Evolutionary conservation across 2,329 filamentous ascomycete species (phyloP).

Genomic region (Verticillium albo-atrum): DNA sequence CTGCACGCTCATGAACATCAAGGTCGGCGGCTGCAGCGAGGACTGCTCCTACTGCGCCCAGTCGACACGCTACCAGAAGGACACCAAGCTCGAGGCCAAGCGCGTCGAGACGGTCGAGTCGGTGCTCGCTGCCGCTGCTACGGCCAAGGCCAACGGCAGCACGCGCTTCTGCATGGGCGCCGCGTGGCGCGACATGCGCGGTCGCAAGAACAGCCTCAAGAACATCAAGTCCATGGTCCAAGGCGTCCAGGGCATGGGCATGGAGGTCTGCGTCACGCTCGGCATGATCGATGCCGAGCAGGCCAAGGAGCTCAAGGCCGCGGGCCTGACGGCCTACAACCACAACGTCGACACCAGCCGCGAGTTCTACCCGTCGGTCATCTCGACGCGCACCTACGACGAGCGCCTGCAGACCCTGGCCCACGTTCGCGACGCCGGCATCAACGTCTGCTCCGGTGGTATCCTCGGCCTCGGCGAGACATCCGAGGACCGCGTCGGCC

Average conservation of each 20-base stretch:
- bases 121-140: constrained; percentile 72
- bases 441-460: constrained; percentile 86
- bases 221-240: constrained; percentile 85
- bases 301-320: constrained; percentile 76
- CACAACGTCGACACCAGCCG: constrained; percentile 90
- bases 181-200: constrained; percentile 91
- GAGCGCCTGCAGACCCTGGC: constrained; percentile 76
- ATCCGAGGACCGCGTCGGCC: constrained; percentile 72
- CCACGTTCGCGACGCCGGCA: constrained; percentile 78
- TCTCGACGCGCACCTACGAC: constrained; percentile 82
- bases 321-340: constrained; percentile 87
- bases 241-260: constrained; percentile 74
- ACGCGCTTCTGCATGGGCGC: constrained; percentile 95
- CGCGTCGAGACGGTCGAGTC: constrained; percentile 76
- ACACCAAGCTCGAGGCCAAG: constrained; percentile 74
- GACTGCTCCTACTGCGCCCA: constrained; percentile 93
- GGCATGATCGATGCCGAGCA: constrained; percentile 85
- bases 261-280: constrained; percentile 91
- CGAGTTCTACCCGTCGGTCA: constrained; percentile 83
- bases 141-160: constrained; percentile 77
- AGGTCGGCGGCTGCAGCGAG: constrained; percentile 86
- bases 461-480: constrained; percentile 83
- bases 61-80: constrained; percentile 73
- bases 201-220: constrained; percentile 75
- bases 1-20: constrained; percentile 96